phyloP scores from a whole-genome alignment of 176 grass and related monocot genomes.

The Chrysopogon serrulatus region DNA sequence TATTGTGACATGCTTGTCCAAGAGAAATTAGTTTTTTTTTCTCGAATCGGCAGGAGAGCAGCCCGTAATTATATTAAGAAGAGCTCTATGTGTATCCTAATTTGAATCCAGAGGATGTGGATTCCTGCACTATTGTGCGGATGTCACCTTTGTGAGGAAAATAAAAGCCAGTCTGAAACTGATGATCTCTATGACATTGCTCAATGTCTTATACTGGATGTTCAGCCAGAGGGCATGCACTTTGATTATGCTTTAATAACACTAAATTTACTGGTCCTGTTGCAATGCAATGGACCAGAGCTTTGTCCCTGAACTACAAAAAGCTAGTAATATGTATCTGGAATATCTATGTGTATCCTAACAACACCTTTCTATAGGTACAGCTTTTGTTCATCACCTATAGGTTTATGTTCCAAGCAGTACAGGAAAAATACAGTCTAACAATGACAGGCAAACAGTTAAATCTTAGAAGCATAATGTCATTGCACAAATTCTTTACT shows the following conservation, averaged over 20 bases:
- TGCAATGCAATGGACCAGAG: not conserved
- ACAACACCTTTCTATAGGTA: not conserved
- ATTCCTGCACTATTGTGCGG: not conserved
- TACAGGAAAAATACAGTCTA: not conserved
- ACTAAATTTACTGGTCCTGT: not conserved
- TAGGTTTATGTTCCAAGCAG: slow-evolving; percentile 6
- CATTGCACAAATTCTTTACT: slow-evolving; percentile 1
- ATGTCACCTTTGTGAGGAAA: not conserved
- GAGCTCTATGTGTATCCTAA: no score
- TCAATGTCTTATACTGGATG: not conserved
- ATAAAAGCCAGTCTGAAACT: not conserved
- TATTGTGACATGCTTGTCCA: not conserved
- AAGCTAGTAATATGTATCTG: not conserved
- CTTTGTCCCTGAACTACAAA: not conserved
- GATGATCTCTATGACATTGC: not conserved
- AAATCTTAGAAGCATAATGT: not conserved
- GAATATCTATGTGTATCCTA: not conserved
- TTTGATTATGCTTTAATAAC: not conserved
- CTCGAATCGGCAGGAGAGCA: not conserved
- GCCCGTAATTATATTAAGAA: no score
- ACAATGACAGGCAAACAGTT: not conserved
- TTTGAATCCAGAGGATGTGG: no score
- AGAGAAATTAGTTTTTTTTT: not conserved
- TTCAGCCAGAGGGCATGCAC: not conserved
- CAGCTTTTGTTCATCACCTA: not conserved